Conservation (phyloP, 2,329 filamentous ascomycete genomes). For the Bisporella sp. region DNA sequence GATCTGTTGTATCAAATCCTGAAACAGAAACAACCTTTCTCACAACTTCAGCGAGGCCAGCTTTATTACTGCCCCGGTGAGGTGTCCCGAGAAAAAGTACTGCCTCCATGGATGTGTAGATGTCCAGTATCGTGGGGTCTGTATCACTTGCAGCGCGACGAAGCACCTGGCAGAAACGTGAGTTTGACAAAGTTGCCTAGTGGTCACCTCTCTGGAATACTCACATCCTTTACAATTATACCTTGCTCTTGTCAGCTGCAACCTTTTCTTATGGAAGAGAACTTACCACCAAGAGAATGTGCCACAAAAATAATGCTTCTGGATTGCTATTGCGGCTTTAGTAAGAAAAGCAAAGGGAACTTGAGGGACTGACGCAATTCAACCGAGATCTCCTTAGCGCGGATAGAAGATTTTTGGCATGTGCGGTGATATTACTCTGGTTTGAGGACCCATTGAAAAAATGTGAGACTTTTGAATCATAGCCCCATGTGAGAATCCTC, state of each 20-base stretch:
- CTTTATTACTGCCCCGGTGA: constrained; percentile 24
- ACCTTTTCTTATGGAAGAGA: neutral
- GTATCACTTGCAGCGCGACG: constrained; percentile 3
- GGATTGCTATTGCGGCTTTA: constrained; percentile 3
- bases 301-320: constrained; percentile 16
- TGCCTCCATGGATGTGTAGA: constrained; percentile 9
- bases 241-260: constrained; percentile 6
- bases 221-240: constrained; percentile 16
- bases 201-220: neutral
- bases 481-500: constrained; percentile 16
- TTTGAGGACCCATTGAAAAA: constrained; percentile 14
- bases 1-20: constrained; percentile 12
- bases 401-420: constrained; percentile 12
- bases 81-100: constrained; percentile 28
- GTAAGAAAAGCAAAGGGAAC: neutral
- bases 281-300: constrained; percentile 19
- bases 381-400: constrained; percentile 7
- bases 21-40: constrained; percentile 13
- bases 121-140: constrained; percentile 4
- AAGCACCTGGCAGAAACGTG: constrained; percentile 9
- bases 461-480: constrained; percentile 15
- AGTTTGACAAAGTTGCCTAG: neutral
- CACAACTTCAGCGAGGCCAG: constrained; percentile 16
- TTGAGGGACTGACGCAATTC: constrained; percentile 7
- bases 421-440: constrained; percentile 11